A percentile compares a stretch with the other conserved stretches of the same genome.
Conservation (phyloP, 148 eudicot species). For the Amaranthus hypochondriacus region DNA sequence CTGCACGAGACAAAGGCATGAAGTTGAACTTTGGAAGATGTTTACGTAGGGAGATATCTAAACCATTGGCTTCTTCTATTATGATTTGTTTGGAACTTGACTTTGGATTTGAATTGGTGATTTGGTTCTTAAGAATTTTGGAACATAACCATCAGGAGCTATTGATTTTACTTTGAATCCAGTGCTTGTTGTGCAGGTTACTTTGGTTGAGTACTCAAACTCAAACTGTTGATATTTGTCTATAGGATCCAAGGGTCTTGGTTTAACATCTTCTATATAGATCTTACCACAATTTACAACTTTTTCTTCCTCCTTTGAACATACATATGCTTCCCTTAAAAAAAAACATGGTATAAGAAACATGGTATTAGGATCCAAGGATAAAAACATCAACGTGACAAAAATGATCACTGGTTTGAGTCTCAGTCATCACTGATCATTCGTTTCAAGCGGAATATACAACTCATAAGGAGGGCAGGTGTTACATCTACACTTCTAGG, state of each 20-base stretch:
- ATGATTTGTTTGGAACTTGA: conserved; percentile 30
- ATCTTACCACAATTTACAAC: conserved; percentile 31
- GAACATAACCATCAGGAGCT: conserved; percentile 47
- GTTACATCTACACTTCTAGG: no score
- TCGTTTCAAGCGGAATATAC: no score
- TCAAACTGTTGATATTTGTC: conserved; percentile 53
- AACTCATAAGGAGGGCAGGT: no score
- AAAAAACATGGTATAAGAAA: background rate
- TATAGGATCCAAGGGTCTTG: conserved; percentile 46
- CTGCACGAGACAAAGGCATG: conserved; percentile 16
- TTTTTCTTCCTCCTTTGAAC: conserved; percentile 54
- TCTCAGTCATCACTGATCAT: background rate
- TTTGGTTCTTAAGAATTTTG: conserved; percentile 34
- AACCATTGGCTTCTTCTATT: conserved; percentile 43
- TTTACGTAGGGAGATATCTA: conserved; percentile 40
- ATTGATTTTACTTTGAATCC: conserved; percentile 40
- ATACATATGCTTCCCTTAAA: conserved; percentile 44
- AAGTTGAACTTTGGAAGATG: conserved; percentile 42
- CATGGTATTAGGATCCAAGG: background rate
- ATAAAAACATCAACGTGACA: background rate
- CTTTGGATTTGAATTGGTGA: conserved; percentile 7
- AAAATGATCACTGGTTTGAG: background rate
- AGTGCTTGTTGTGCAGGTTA: conserved; percentile 16
- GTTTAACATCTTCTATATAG: conserved; percentile 32
- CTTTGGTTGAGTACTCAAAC: conserved; percentile 32